A percentile compares a stretch with the other conserved stretches of the same genome.
Conservation (phyloP, 2,329 filamentous ascomycete species). For the Plenodomus tracheiphilus region DNA sequence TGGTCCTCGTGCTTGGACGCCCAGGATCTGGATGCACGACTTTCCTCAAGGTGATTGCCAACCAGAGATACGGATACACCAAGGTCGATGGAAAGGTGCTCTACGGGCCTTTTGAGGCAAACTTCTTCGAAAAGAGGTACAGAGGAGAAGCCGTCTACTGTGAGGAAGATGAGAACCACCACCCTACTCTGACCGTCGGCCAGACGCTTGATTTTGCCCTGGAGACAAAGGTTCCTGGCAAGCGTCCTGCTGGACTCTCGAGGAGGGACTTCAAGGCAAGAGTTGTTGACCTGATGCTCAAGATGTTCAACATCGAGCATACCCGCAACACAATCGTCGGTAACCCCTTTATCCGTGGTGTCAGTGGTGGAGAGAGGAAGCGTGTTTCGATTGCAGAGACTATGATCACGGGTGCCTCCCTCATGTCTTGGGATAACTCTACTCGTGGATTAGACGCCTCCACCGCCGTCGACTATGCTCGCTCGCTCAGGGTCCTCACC, state of each 20-base stretch:
- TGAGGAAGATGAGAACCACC: conserved; percentile 83
- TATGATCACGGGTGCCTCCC: conserved; percentile 72
- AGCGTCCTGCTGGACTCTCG: conserved; percentile 73
- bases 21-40: conserved; percentile 66
- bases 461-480: conserved; percentile 54
- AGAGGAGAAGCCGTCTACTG: conserved; percentile 85
- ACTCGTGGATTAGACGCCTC: conserved; percentile 54
- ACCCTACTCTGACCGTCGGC: conserved; percentile 81
- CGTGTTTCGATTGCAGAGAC: conserved; percentile 83
- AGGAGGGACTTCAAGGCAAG: conserved; percentile 76
- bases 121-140: conserved; percentile 71
- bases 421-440: conserved; percentile 65
- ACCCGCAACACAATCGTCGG: conserved; percentile 84
- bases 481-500: conserved; percentile 63
- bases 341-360: conserved; percentile 74
- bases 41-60: conserved; percentile 58
- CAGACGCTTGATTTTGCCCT: conserved; percentile 86
- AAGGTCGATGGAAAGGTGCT: conserved; percentile 69
- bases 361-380: conserved; percentile 79
- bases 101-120: conserved; percentile 73
- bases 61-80: conserved; percentile 63
- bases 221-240: conserved; percentile 81
- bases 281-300: conserved; percentile 73
- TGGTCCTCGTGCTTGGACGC: conserved; percentile 80
- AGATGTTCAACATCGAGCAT: conserved; percentile 94